Evolutionary conservation across 2,329 filamentous ascomycete genomes (phyloP).

Genomic region (Akanthomyces uredinophilus): DNA sequence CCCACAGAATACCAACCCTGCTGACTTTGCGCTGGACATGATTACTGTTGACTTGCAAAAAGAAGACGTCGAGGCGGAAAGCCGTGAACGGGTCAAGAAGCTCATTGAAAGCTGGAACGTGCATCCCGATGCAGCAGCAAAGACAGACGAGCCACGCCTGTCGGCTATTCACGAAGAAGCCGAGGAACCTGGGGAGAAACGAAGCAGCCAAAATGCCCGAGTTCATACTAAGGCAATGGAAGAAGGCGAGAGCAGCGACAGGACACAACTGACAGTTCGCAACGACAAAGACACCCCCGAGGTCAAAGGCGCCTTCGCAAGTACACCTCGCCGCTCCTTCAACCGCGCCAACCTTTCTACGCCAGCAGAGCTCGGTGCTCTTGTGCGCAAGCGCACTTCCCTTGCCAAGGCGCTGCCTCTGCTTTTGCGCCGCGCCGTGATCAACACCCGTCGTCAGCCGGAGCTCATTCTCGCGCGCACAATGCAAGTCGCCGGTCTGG

Average conservation of each 20-base stretch:
- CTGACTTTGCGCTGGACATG: conserved; percentile 71
- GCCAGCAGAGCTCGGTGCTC: conserved; percentile 65
- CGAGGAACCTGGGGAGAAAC: conserved; percentile 23
- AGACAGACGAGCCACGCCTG: conserved; percentile 19
- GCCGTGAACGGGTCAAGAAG: conserved; percentile 54
- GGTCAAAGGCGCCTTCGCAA: conserved; percentile 11
- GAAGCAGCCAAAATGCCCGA: conserved; percentile 11
- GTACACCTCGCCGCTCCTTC: conserved; percentile 35
- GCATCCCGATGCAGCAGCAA: conserved; percentile 2
- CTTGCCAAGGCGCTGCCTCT: conserved; percentile 61
- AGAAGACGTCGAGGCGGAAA: conserved; percentile 55
- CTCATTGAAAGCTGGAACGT: conserved; percentile 56
- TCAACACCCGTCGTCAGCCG: conserved; percentile 66
- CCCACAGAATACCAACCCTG: conserved; percentile 66
- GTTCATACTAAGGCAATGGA: neutral
- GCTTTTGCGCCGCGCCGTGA: conserved; percentile 59
- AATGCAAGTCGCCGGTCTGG: conserved; percentile 62
- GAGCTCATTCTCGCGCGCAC: conserved; percentile 58
- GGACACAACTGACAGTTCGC: neutral
- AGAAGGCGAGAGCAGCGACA: conserved; percentile 5
- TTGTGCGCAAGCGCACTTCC: conserved; percentile 58
- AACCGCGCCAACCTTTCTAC: conserved; percentile 50
- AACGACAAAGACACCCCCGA: conserved; percentile 4
- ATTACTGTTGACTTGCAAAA: conserved; percentile 72
- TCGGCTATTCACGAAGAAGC: conserved; percentile 24